Evolutionary conservation across 345 rosid species (phyloP).

Genomic region (Syzygium grande): DNA sequence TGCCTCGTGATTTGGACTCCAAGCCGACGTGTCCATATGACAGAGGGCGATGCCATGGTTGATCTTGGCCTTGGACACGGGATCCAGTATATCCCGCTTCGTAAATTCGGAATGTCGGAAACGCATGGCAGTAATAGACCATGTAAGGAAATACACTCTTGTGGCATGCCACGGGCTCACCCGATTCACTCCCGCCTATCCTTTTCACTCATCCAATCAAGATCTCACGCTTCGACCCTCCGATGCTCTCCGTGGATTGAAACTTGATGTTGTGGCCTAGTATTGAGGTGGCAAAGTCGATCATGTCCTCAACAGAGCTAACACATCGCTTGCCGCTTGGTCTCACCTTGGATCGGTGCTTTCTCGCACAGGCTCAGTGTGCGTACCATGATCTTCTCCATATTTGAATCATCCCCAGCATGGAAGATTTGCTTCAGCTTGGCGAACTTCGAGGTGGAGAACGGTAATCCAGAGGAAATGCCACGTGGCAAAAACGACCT

Average conservation of each 20-base stretch:
- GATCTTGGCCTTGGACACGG: conserved; percentile 29
- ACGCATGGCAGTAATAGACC: conserved; percentile 79
- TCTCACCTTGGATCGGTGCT: conserved; percentile 58
- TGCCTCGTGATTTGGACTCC: conserved; percentile 80
- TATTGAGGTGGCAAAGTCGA: conserved; percentile 67
- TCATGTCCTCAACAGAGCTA: conserved; percentile 76
- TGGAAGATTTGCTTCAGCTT: conserved; percentile 37
- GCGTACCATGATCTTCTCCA: conserved; percentile 46
- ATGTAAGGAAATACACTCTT: conserved; percentile 75
- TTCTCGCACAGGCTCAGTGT: conserved; percentile 66
- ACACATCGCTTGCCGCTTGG: conserved; percentile 76
- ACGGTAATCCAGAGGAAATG: conserved; percentile 47
- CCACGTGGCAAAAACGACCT: conserved; percentile 84
- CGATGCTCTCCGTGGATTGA: conserved; percentile 47
- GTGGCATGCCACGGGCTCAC: conserved; percentile 79
- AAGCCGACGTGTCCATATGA: conserved; percentile 68
- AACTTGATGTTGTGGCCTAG: conserved; percentile 52
- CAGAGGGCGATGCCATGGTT: conserved; percentile 82
- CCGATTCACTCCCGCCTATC: conserved; percentile 53
- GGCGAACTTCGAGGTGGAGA: conserved; percentile 28
- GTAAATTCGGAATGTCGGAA: conserved; percentile 77
- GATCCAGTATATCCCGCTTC: conserved; percentile 71
- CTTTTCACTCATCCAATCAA: conserved; percentile 47
- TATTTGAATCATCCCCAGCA: conserved; percentile 51
- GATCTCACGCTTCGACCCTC: conserved; percentile 45